A percentile compares a stretch with the other conserved stretches of the same genome.
Evolutionary conservation across 148 eudicot genomes (phyloP).

Genomic region (Rhododendron griersonianum): DNA sequence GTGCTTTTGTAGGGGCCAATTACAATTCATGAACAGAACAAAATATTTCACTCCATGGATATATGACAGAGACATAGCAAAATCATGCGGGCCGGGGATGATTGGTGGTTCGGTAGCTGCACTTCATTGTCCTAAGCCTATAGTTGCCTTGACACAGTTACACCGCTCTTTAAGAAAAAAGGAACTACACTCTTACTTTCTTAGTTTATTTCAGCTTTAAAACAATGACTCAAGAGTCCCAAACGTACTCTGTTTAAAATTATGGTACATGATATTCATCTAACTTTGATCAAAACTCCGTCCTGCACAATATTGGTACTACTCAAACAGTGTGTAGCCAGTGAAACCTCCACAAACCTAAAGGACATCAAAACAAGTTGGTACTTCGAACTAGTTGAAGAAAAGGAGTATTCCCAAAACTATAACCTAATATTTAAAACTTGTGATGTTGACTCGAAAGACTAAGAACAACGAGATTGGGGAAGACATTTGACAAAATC

Average conservation of each 20-base stretch:
- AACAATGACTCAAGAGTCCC: not conserved
- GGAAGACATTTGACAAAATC: not conserved
- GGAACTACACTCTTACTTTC: not conserved
- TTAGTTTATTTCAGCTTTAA: not conserved
- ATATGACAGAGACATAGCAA: not conserved
- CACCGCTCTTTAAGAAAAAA: not conserved
- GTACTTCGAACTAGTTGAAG: not conserved
- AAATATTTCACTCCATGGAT: not conserved
- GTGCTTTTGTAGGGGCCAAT: not conserved
- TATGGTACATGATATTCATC: not conserved
- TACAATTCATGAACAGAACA: slow-evolving; percentile 5
- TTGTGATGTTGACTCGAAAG: not conserved
- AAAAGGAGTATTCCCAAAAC: not conserved
- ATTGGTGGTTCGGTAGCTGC: not conserved
- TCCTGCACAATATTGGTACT: not conserved
- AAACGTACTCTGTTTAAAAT: not conserved
- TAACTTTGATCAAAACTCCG: not conserved
- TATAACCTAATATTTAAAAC: not conserved
- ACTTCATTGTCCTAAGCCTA: not conserved
- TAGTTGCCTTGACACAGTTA: not conserved
- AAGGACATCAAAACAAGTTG: not conserved
- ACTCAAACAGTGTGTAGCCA: not conserved
- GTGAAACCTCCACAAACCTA: slow-evolving; percentile 1
- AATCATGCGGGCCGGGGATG: not conserved
- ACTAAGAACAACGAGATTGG: not conserved